Evolutionary conservation across 768 basidiomycete species (phyloP), one percentile per base, ranked within the genome.

Genomic region (Austroboletus eburneus): DNA sequence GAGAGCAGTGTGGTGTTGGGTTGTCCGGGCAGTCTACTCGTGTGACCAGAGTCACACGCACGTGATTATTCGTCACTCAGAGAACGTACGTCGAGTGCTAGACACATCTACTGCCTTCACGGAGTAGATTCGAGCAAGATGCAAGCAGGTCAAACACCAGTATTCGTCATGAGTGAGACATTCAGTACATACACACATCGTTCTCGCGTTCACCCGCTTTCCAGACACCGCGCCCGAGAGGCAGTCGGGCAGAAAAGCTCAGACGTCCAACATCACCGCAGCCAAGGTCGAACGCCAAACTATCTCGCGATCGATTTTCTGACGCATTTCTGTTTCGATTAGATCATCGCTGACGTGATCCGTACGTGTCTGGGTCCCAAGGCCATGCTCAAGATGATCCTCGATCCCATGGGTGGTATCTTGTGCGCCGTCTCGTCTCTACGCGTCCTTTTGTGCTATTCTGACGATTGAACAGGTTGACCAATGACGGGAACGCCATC

Each of bases 401-500:
- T 97, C 36, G 95, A 98, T 72, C 94, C 94, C 2, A 98, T 99
- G 96, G 96, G 96, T 43, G 96, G 96, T 44, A 98, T 99, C 57
- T 62, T 97, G 95, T 95, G 48, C 44, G 83, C n/a, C 74, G 25
- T 39, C 32, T 34, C 43, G 1, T 34, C 24, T 35, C 21, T 14
- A 1, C 2, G 20, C 9, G 13, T 20, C 21, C 1, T 18, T n/a
- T 38, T 34, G 39, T 33, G 22, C 25, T 24, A 42, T n/a, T 25
- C 21, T 55, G 14, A 44, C 5, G 27, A 12, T 30, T 33, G 16
- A 22, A 5, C 55, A 96, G 94, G 52, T 72, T 97, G 17, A 98
- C 96, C 2, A 97, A 98, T 66, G 95, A 99, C 61, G 95, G 96
- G n/a, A 97, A 99, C 59, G 94, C 96, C 2, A 98, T 99, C 52